These are phyloP conservation scores for Carallia pectinifolia DNA, from an alignment of 345 rosid genomes.

Conservation along the genomic window DNA sequence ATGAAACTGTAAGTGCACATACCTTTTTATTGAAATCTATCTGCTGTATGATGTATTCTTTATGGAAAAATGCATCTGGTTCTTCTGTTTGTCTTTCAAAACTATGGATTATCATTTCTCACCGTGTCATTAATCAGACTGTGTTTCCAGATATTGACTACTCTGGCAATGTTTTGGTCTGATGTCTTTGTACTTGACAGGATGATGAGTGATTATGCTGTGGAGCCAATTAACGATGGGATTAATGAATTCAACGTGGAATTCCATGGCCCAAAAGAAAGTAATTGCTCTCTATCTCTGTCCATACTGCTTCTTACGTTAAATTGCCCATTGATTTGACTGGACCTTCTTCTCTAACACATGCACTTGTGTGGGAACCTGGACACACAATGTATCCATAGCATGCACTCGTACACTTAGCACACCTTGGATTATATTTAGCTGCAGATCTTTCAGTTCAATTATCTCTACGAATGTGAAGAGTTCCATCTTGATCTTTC, in stretches of 20 bases:
- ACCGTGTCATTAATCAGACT: neutral
- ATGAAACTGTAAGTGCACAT: constrained; percentile 32
- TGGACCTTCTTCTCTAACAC: neutral
- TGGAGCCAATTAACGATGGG: constrained; percentile 70
- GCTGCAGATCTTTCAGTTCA: neutral
- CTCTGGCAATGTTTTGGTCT: neutral
- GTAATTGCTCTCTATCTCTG: constrained; percentile 23
- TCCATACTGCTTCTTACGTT: neutral
- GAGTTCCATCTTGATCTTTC: neutral
- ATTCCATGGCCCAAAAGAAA: constrained; percentile 75
- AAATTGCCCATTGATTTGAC: neutral
- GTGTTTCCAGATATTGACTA: neutral
- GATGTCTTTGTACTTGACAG: constrained; percentile 6
- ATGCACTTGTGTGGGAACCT: neutral
- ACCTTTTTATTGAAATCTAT: no score
- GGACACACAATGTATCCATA: neutral
- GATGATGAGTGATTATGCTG: constrained; percentile 78
- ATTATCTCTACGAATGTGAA: neutral
- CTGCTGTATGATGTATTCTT: no score
- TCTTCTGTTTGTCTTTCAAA: no score
- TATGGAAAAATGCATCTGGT: no score
- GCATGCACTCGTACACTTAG: neutral
- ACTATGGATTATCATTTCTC: no score
- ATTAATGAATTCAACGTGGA: constrained; percentile 70
- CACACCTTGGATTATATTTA: neutral